phyloP scores from a whole-genome alignment of 495 filamentous ascomycete genomes.

The Hypomontagnella monticulosa region DNA sequence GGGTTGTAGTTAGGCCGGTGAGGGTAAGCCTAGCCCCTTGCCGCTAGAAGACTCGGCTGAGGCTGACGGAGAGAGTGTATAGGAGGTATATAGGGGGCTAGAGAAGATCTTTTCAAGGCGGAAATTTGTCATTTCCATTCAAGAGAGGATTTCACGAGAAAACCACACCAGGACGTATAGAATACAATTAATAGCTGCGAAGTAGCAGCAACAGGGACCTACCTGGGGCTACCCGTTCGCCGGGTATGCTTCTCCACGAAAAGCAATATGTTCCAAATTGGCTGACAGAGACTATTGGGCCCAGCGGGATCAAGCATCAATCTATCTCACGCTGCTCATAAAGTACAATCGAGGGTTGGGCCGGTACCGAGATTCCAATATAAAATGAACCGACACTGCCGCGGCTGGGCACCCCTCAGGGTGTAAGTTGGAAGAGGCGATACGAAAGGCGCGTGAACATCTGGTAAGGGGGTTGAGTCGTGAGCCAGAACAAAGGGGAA shows the following conservation, averaged over 20 bases:
- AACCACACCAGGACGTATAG: neutral
- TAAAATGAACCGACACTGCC: conserved; percentile 27
- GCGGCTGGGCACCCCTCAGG: conserved; percentile 6
- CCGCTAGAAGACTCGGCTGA: conserved; percentile 16
- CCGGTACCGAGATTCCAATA: conserved; percentile 31
- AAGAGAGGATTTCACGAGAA: conserved; percentile 3
- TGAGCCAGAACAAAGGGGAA: conserved; percentile 35
- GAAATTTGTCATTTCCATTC: neutral
- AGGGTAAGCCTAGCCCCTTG: conserved; percentile 13
- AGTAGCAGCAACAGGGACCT: neutral
- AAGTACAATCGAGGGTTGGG: conserved; percentile 6
- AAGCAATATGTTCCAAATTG: conserved; percentile 15
- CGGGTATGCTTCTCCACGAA: conserved; percentile 1
- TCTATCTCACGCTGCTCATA: conserved; percentile 27
- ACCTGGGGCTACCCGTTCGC: neutral
- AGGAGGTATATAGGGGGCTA: conserved; percentile 7
- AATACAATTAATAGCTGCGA: conserved; percentile 2
- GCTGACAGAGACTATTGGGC: conserved; percentile 15
- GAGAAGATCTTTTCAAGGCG: neutral
- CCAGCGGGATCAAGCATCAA: conserved; percentile 11
- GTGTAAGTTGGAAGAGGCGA: conserved; percentile 1
- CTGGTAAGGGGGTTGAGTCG: conserved; percentile 20
- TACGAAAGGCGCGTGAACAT: conserved; percentile 33
- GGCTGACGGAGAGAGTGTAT: conserved; percentile 4
- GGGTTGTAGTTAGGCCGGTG: conserved; percentile 26